Evolutionary conservation across 1,139 yeast genomes (phyloP), one percentile per base, ranked within the genome.

Genomic region (Taphrina confusa): DNA sequence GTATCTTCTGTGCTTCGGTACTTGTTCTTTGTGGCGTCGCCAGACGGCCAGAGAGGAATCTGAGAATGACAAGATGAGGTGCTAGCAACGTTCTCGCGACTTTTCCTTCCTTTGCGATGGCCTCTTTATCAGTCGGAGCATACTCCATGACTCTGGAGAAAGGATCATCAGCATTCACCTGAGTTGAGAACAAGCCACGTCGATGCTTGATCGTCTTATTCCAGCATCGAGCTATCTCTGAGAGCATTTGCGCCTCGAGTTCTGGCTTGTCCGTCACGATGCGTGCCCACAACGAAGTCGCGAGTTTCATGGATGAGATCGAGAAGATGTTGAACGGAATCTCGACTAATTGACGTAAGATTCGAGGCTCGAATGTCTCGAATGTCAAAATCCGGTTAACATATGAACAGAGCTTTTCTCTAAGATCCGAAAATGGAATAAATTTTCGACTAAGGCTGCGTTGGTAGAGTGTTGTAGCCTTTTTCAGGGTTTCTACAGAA

Each of bases 141-240:
- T 94, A 94, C 66, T 88, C 95, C 98, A 92, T 92, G 63, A 77
- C 79, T 65, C 80, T 75, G 68, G 78, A 85, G 62, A 85, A 89
- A 5, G 95, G 85, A 55, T 77, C 77, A 0, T 68, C 82, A 71
- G 34, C 42, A 58, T 70, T 90, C 95, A 66, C 76, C 74, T 74
- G 70, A n/a, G 76, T 78, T 6, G 85, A 81, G 70, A 81, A 92
- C 9, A 92, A 72, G 1, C 97, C 97, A 52, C 76, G 76, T 16
- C 76, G 74, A 40, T 78, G 74, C 45, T 79, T 78, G 50, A 89
- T 81, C 0, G 91, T 80, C 46, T 75, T 73, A 69, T 85, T 90
- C 88, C 95, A 88, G 63, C 77, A 76, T 59, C 76, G 74, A 20
- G 83, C 77, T 44, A 94, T 81, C 65, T 87, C 95, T 4, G 88